Base-by-base conservation (phyloP, 345 rosid species). In the Mangifera indica region DNA sequence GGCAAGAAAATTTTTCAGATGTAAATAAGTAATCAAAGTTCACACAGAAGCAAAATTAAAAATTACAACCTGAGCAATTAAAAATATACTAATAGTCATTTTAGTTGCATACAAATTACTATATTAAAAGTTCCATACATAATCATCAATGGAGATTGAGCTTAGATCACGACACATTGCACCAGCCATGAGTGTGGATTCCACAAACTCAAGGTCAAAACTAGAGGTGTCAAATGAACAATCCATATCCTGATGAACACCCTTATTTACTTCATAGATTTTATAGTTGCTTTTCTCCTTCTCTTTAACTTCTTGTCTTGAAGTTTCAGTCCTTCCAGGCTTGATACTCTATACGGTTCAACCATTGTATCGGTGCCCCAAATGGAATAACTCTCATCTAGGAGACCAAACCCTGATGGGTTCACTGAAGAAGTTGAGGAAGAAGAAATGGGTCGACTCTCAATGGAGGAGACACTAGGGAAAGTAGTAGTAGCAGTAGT, bases 61-160 rank as follows among this genome's bases (percentile, higher is more conserved):
- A 49, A 10, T 7, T 34, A 71, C 66, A 60, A 60, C 12, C 32
- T 29, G 32, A 29, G 32, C 32, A 29, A 29, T 29, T 37, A 37
- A 37, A 3, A 6, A 37, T 0, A 37, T 29, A 29, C 32, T 37
- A 37, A 37, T 18, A 21, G 11, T 18, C 37, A 3, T n/a, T 37
- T 37, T 5, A 37, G 8, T 37, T 29, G 37, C 4, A 34, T 34
- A 34, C 37, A 34, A 34, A 34, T 34, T 34, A 34, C 4, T 7
- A 0, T 34, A 34, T 34, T 83, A 84, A 72, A 84, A 84, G 78
- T 74, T 79, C 87, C 87, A 84, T 60, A 78, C 74, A 62, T 81
- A 64, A 72, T 84, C 87, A 79, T 81, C 87, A 65, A 81, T 74
- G 44, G 75, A 76, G 70, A 84, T 69, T 17, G 75, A 76, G 70